Percentiles rank a stretch among this genome's conserved stretches.
phyloP scores from a whole-genome alignment of 371 early-diverging fungal species.

The Chytridium lagenaria region DNA sequence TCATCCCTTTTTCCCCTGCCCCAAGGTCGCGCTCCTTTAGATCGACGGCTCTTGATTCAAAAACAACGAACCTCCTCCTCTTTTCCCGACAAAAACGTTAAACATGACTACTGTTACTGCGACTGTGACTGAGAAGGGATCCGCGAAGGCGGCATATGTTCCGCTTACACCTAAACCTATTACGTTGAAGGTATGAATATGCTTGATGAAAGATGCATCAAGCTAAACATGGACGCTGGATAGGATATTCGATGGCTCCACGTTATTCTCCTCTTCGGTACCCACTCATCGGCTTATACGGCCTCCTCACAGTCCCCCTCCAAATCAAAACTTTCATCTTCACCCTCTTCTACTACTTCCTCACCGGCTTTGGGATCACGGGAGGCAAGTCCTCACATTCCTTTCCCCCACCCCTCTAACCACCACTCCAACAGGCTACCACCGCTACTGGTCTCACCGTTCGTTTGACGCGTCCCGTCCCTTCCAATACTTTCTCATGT shows the following conservation, averaged over 20 bases:
- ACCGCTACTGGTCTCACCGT: slow-evolving; percentile 57
- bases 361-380: slow-evolving; percentile 92
- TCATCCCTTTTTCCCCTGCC: no score
- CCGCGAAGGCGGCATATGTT: neutral
- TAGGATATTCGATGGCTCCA: slow-evolving; percentile 81
- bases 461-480: slow-evolving; percentile 52
- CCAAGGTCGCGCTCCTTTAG: no score
- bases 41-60: no score
- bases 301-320: slow-evolving; percentile 72
- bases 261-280: slow-evolving; percentile 67
- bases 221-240: no score
- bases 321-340: slow-evolving; percentile 74
- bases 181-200: neutral
- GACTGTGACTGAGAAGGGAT: neutral
- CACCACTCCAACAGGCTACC: slow-evolving; percentile 41
- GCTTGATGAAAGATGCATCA: no score
- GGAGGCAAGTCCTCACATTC: slow-evolving; percentile 63
- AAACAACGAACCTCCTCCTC: no score
- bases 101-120: no score
- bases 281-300: slow-evolving; percentile 87
- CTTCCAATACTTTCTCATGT: slow-evolving; percentile 40
- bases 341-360: slow-evolving; percentile 76
- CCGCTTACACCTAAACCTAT: neutral
- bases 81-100: no score
- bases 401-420: neutral